A percentile compares a stretch with the other conserved stretches of the same genome.
These are phyloP conservation scores for Funneliformis geosporum DNA, from an alignment of 192 early-diverging fungal species.

Conservation along the genomic window DNA sequence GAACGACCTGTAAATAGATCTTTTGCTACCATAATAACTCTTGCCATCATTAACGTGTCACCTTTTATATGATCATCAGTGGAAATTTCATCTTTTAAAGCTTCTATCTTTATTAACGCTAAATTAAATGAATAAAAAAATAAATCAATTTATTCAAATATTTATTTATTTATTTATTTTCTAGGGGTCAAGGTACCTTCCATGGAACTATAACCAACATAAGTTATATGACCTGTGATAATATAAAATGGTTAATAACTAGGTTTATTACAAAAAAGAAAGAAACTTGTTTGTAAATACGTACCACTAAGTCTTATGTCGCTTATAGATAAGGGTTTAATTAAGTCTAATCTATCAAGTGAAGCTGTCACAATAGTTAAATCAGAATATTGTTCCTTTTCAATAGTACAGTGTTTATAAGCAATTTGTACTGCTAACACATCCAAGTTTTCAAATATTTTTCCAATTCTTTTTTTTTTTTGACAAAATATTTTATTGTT, in stretches of 20 bases:
- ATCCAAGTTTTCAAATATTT: constrained; percentile 86
- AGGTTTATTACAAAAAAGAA: no score
- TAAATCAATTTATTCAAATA: neutral
- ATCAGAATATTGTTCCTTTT: constrained; percentile 39
- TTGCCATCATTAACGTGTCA: constrained; percentile 69
- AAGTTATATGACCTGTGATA: constrained; percentile 70
- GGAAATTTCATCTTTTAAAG: constrained; percentile 39
- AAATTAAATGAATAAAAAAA: neutral
- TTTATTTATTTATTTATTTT: neutral
- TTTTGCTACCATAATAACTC: constrained; percentile 88
- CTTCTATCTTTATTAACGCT: constrained; percentile 70
- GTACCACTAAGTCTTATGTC: constrained; percentile 68
- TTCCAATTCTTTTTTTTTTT: constrained; percentile 58
- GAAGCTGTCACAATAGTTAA: constrained; percentile 84
- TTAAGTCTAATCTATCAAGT: constrained; percentile 84
- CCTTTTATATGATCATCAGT: constrained; percentile 18
- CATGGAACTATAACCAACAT: constrained; percentile 86
- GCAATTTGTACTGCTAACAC: constrained; percentile 78
- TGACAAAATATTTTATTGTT: neutral
- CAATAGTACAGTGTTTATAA: constrained; percentile 69
- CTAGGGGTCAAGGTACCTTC: constrained; percentile 51
- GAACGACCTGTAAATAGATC: constrained; percentile 71
- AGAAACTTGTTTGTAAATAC: neutral
- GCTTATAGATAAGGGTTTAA: constrained; percentile 60
- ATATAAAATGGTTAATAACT: no score